Evolutionary conservation across 345 rosid species (phyloP), one percentile per base, ranked within the genome.

Genomic region (Anastatica hierochuntica): DNA sequence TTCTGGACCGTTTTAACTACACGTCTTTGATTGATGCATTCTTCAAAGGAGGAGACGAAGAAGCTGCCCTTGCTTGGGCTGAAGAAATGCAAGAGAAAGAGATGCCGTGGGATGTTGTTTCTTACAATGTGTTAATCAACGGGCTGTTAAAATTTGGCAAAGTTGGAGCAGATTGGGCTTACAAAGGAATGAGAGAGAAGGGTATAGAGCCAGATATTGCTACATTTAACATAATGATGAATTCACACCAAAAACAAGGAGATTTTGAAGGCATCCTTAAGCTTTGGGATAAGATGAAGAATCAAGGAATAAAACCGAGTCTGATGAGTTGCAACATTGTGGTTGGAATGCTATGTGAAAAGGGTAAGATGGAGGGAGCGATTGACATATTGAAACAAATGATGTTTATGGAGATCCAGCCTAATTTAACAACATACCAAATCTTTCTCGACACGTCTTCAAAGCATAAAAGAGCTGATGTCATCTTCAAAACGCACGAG

Each of bases 1-100:
- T 47, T 16, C 77, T 76, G 62, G 96, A 87, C 62, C 75, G 21
- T 48, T 77, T 87, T 60, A 87, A 82, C 70, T 90, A 84, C 74
- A 90, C 96, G 10, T 84, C 96, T 71, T 56, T 84, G 18, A 87
- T 84, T 82, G 98, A 90, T 71, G 85, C 82, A 38, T 78, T 80
- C 73, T 87, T 87, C 62, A 90, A 79, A 76, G 78, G 40, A 20
- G 85, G 92, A 53, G 76, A 75, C 14, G 92, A 80, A 59, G 73
- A 78, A 3, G 78, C 72, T 71, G 98, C 92, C 43, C 66, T 82
- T n/a, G 58, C 49, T 42, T 68, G 82, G 60, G 85, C 77, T 39
- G 81, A 82, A 69, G 84, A 80, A 71, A 82, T 87, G 98, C 69
- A 48, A 10, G 68, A 76, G 72, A 80, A 75, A 56, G 69, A 66